Base-by-base conservation (phyloP, 2,329 filamentous ascomycete genomes). In the Dothideomycetes sp. region DNA sequence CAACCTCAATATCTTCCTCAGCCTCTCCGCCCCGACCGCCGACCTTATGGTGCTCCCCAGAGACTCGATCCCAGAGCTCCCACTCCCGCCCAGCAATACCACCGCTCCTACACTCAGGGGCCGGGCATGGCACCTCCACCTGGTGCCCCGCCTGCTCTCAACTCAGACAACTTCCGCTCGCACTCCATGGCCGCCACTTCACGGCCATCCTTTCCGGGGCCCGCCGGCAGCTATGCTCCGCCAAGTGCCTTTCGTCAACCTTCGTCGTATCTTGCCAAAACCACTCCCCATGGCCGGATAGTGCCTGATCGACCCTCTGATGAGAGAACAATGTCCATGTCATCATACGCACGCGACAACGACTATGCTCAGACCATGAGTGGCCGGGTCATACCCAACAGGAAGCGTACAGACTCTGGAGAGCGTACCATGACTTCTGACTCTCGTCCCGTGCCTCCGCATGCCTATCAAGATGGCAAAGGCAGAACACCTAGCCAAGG, bases 311-410 rank as follows among this genome's bases (percentile, higher is more conserved):
- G 89, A 39, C 83, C 88, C 45, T 47, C 50, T 19, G 85, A 93
- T 52, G 89, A 96, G 60, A 77, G 91, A 42, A 80, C 91, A 47
- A 96, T 96, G 91, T 94, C 89, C 34, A 81, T 98, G 81, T 91
- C 82, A 4, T 85, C 84, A 8, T 84, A 86, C 50, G 72, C 80
- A 3, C 72, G 81, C 39, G 85, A 93, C 50, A 73, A 75, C 45
- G 82, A 87, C 33, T 82, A 91, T 59, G 63, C 68, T 10, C 89
- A 95, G 61, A 95, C 88, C 4, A 93, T 89, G 77, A 94, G 84
- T 56, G 91, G 91, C 35, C 77, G 91, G 49, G 73, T 94, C 15
- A 94, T 98, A 49, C 91, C 91, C 3, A 84, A 80, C 52, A 74
- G 84, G 61, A 70, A 72, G 47, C 67, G 75, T 17, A 39, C 38